These are phyloP conservation scores for Phytophthora pluvialis DNA, from an alignment of 352 stramenopile genomes.

Conservation along the genomic window DNA sequence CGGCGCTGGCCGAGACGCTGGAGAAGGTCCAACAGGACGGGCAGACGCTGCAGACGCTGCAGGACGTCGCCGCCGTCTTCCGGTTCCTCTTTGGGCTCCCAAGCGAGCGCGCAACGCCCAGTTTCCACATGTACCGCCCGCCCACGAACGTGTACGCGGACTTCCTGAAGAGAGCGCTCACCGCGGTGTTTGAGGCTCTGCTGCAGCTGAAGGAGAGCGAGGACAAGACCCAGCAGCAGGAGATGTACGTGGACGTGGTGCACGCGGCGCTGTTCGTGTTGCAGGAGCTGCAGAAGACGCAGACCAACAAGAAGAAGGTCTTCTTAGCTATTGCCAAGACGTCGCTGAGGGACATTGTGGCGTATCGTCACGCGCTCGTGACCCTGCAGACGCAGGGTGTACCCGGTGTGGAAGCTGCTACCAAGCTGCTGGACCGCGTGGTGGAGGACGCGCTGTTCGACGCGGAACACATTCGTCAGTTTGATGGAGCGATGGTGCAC, in stretches of 20 bases:
- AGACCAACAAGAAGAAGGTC: conserved; percentile 91
- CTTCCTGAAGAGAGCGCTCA: conserved; percentile 69
- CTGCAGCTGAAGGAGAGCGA: conserved; percentile 2
- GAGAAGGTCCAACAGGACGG: conserved; percentile 37
- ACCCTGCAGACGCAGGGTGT: conserved; percentile 30
- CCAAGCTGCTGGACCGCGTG: conserved; percentile 57
- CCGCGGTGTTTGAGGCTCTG: conserved; percentile 32
- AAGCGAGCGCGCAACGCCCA: conserved; percentile 21
- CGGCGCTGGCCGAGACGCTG: conserved; percentile 66
- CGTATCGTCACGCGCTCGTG: conserved; percentile 56
- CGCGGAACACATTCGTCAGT: conserved; percentile 76
- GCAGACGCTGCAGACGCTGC: conserved; percentile 37
- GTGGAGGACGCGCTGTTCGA: conserved; percentile 83
- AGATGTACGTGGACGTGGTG: conserved; percentile 51
- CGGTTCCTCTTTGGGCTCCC: conserved; percentile 70
- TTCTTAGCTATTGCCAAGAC: conserved; percentile 86
- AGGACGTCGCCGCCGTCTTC: conserved; percentile 69
- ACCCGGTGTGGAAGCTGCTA: conserved; percentile 13
- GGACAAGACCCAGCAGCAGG: conserved; percentile 1
- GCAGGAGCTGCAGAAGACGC: conserved; percentile 80
- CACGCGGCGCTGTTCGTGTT: conserved; percentile 68
- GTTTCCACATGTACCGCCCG: conserved; percentile 82
- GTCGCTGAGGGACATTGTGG: conserved; percentile 64
- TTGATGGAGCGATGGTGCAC: conserved; percentile 66
- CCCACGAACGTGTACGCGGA: conserved; percentile 79